These are phyloP conservation scores for Elongisporangium senticosum DNA, from an alignment of 352 stramenopile genomes.

Conservation along the genomic window DNA sequence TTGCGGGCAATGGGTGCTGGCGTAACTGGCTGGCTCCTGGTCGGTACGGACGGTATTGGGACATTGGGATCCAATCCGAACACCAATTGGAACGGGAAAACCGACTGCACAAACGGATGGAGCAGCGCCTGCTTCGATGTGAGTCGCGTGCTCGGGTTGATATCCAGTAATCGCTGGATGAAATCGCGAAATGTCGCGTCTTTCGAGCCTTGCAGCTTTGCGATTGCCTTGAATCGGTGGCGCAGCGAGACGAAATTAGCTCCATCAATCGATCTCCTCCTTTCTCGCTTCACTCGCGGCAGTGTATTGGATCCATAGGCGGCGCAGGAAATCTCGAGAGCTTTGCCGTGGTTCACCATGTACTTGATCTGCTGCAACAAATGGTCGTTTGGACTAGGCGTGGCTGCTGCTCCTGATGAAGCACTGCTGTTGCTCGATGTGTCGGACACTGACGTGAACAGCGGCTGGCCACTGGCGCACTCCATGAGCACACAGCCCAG, in stretches of 20 bases:
- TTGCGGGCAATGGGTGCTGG: background rate
- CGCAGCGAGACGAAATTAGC: slow-evolving; percentile 7
- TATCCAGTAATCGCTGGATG: slow-evolving; percentile 39
- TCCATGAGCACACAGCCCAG: slow-evolving; percentile 68
- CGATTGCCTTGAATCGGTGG: slow-evolving; percentile 14
- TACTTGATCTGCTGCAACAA: slow-evolving; percentile 42
- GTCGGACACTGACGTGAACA: slow-evolving; percentile 29
- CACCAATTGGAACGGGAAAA: slow-evolving; percentile 61
- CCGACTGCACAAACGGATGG: slow-evolving; percentile 63
- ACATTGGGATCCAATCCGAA: slow-evolving; percentile 20
- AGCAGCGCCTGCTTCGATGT: slow-evolving; percentile 46
- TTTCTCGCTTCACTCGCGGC: background rate
- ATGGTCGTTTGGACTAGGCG: slow-evolving; percentile 22
- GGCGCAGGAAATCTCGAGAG: slow-evolving; percentile 15
- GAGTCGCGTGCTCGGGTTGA: slow-evolving; percentile 37
- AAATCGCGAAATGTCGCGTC: slow-evolving; percentile 42
- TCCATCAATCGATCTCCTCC: slow-evolving; percentile 1
- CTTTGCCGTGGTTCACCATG: slow-evolving; percentile 21
- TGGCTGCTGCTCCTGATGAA: slow-evolving; percentile 5
- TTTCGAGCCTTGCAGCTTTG: slow-evolving; percentile 20
- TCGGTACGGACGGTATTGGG: background rate
- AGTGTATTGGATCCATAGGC: slow-evolving; percentile 10
- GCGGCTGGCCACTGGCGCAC: slow-evolving; percentile 42
- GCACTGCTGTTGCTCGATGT: slow-evolving; percentile 2
- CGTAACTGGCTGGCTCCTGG: background rate